phyloP scores from a whole-genome alignment of 129 eudicot genomes.

The Dittrichia graveolens region DNA sequence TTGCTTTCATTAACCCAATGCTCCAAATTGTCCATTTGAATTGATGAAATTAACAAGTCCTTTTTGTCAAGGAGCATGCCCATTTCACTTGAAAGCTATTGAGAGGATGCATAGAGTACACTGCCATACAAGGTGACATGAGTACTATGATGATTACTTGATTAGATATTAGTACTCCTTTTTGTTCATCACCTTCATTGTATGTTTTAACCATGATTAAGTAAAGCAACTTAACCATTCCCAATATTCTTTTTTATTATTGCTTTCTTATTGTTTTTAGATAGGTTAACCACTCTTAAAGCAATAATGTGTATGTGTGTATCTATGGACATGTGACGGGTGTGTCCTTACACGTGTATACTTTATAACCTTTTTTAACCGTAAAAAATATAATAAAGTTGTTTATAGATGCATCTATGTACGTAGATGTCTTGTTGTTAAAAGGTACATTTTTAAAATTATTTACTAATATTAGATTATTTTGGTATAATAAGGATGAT shows the following conservation, averaged over 20 bases:
- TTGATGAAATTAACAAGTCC: constrained; percentile 31
- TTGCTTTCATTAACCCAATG: constrained; percentile 26
- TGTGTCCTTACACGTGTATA: neutral
- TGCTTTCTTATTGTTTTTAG: neutral
- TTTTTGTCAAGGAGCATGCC: constrained; percentile 33
- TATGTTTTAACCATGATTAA: constrained; percentile 12
- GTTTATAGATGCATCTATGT: neutral
- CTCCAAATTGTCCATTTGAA: constrained; percentile 21
- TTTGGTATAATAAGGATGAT: too few relatives aligned
- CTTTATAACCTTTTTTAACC: too few relatives aligned
- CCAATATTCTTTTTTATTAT: neutral
- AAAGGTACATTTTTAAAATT: too few relatives aligned
- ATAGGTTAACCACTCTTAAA: neutral
- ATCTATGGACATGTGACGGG: neutral
- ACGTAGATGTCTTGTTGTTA: too few relatives aligned
- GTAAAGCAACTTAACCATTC: neutral
- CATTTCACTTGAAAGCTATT: constrained; percentile 36
- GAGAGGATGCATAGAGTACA: constrained; percentile 21
- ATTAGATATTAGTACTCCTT: constrained; percentile 22
- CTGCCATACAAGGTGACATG: constrained; percentile 30
- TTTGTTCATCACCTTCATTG: constrained; percentile 11
- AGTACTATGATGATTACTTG: constrained; percentile 7
- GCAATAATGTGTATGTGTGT: neutral
- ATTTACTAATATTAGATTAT: too few relatives aligned
- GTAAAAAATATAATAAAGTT: too few relatives aligned